Conservation (phyloP, 345 rosid species). For the Sonneratia alba region DNA sequence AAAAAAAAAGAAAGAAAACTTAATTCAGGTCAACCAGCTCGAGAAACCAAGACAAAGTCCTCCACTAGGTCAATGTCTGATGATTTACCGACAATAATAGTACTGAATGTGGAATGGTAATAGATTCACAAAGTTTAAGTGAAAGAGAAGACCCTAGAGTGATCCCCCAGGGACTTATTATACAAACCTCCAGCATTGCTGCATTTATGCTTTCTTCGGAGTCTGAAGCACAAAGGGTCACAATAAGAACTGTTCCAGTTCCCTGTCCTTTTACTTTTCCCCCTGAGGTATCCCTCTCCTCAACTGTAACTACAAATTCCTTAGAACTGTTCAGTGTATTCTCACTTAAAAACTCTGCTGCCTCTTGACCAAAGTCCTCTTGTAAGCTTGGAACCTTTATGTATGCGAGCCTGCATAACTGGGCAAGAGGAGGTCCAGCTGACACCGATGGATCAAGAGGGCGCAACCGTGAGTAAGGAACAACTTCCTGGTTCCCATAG, state of each 20-base stretch:
- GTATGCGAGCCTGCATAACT: conserved; percentile 89
- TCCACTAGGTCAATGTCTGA: neutral
- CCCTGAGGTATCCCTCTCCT: conserved; percentile 79
- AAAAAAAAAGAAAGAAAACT: too few species aligned
- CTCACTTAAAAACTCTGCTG: conserved; percentile 68
- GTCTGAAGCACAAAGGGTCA: conserved; percentile 64
- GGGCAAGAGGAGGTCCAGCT: conserved; percentile 72
- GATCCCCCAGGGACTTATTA: neutral
- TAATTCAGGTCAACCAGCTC: neutral
- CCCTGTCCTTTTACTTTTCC: conserved; percentile 96
- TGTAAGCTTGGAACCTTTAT: conserved; percentile 74
- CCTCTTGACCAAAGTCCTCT: conserved; percentile 79
- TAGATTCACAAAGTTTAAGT: too few species aligned
- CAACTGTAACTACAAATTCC: conserved; percentile 69
- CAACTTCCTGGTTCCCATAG: conserved; percentile 89
- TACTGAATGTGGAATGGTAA: neutral
- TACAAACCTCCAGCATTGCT: conserved; percentile 74
- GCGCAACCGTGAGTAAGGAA: conserved; percentile 58
- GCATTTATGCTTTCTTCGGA: conserved; percentile 81
- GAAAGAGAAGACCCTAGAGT: neutral
- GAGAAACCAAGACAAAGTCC: neutral
- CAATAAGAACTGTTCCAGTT: conserved; percentile 60
- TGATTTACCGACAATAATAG: too few species aligned
- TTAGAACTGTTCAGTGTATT: conserved; percentile 47
- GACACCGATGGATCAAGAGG: conserved; percentile 74